Conservation (phyloP, 1,284 basidiomycete species). For the Prillingera fragicola region DNA sequence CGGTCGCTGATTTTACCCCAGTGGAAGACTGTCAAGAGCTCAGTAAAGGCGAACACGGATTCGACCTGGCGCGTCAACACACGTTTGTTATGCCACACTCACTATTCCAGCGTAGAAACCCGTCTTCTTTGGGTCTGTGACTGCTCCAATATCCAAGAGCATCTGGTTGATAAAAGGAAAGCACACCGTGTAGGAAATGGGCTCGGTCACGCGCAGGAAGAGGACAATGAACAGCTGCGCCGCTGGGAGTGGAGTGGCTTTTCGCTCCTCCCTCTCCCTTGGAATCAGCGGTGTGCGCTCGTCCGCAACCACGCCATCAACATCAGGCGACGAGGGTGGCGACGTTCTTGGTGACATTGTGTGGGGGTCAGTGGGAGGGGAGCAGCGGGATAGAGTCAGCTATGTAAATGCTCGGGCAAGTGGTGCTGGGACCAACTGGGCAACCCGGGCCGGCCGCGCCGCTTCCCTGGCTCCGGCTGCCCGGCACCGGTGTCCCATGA, state of each 20-base stretch:
- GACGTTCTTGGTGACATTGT: no score
- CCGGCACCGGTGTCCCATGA: no score
- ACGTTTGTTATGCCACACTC: conserved; percentile 8
- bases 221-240: conserved; percentile 31
- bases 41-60: conserved; percentile 34
- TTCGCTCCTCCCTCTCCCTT: conserved; percentile 1
- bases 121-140: conserved; percentile 27
- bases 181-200: conserved; percentile 29
- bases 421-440: no score
- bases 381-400: no score
- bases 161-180: conserved; percentile 41
- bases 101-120: conserved; percentile 37
- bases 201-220: conserved; percentile 35
- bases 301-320: no score
- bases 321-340: no score
- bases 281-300: no score
- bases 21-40: conserved; percentile 37
- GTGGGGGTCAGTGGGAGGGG: no score
- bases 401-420: no score
- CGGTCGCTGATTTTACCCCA: conserved; percentile 35
- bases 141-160: conserved; percentile 32
- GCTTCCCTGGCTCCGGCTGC: no score
- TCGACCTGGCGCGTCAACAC: conserved; percentile 34
- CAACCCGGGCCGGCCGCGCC: no score
- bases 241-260: conserved; percentile 31